Evolutionary conservation across 2,329 filamentous ascomycete species (phyloP).

Genomic region (Colletotrichum tropicale): DNA sequence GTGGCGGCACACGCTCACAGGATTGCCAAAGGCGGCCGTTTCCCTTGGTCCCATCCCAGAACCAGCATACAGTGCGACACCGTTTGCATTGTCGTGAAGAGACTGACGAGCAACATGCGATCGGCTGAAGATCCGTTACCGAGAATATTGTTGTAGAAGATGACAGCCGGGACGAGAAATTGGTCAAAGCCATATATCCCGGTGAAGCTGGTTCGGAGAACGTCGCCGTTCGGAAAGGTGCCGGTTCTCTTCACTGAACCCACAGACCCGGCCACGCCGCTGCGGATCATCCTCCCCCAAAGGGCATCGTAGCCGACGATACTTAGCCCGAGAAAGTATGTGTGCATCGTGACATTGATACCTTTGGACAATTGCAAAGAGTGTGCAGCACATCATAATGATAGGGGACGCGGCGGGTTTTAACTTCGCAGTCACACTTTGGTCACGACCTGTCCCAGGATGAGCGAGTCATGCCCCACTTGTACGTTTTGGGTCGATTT

Average conservation of each 20-base stretch:
- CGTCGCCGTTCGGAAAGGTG: not conserved
- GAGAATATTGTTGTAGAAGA: conserved; percentile 3
- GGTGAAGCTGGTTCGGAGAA: not conserved
- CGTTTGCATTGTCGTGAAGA: not conserved
- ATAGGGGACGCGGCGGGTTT: not conserved
- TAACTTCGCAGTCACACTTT: not conserved
- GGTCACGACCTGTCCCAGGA: rapidly evolving
- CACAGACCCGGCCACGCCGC: not conserved
- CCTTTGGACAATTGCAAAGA: not conserved
- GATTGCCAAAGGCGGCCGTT: not conserved
- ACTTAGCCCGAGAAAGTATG: conserved; percentile 3
- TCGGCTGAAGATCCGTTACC: not conserved
- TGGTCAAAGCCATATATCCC: not conserved
- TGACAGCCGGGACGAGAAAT: not conserved
- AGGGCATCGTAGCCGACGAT: not conserved
- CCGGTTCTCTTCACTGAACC: not conserved
- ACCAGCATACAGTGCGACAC: not conserved
- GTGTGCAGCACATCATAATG: not conserved
- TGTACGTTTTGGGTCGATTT: not conserved
- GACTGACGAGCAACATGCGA: not conserved
- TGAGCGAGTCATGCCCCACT: not conserved
- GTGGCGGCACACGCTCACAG: not conserved
- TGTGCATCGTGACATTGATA: not conserved
- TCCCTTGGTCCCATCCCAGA: not conserved
- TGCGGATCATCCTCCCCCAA: not conserved